Evolutionary conservation across 305 asterid species (phyloP), one percentile per base, ranked within the genome.

Genomic region (Petunia hybrid): DNA sequence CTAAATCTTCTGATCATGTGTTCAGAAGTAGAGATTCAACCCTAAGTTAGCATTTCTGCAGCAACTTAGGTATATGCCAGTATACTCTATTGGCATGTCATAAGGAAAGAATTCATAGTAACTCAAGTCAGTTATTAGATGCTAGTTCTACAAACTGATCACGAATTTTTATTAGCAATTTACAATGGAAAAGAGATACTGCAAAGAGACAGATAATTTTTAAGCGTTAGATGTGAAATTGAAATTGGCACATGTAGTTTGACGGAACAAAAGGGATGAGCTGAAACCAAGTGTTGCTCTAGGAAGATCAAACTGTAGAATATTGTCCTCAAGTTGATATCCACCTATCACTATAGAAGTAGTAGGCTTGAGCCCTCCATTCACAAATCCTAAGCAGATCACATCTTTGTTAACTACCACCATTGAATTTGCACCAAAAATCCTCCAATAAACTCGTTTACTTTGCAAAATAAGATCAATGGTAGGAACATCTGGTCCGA

Each of bases 341-440:
- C 90, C 93, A 14, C 98, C 94, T 13, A 91, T 88, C 14, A 92
- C 97, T 0, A 92, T 85, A 60, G 98, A 77, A 3, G 96, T 87
- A 62, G 91, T 82, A 31, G 91, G 95, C 6, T 76, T 86, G 62
- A 31, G 8, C 7, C 97, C 98, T 1, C 93, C 95, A 48, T 92
- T 90, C 73, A 91, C 56, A 46, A 94, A 87, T 3, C 90, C 97
- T 0, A 94, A 88, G 39, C 97, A 91, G 63, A 91, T 8, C 51
- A 86, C 92, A 16, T 77, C 40, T 42, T 89, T 87, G 39, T 22
- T 70, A 40, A 85, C 80, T 8, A 31, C 35, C 41, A 87, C 95
- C 95, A 94, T 89, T 13, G 97, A 94, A 63, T 94, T 94, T 41
- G 94, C 74, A 3, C 95, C 97, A 13, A 86, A 78, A 13, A 91